Conservation (phyloP, 305 asterid species). For the Fraxinus xanthoxyloides region DNA sequence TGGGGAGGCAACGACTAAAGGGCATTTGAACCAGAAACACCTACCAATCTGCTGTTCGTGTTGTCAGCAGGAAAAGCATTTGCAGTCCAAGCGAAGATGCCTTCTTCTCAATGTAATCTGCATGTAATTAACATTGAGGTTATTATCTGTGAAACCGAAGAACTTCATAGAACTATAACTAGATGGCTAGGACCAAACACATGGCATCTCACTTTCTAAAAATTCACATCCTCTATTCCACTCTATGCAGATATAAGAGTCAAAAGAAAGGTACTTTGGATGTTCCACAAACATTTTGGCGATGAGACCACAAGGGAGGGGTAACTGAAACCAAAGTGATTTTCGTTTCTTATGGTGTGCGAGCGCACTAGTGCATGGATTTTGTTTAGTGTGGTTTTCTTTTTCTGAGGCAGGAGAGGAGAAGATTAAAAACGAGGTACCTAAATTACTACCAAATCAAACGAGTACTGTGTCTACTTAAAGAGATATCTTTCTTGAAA, state of each 20-base stretch:
- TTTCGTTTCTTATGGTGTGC: neutral
- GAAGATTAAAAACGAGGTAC: neutral
- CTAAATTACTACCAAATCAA: neutral
- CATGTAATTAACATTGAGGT: conserved; percentile 11
- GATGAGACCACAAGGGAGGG: neutral
- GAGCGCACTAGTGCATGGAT: neutral
- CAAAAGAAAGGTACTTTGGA: neutral
- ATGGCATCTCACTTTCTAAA: neutral
- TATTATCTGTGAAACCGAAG: neutral
- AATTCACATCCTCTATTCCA: neutral
- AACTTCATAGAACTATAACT: neutral
- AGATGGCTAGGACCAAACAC: neutral
- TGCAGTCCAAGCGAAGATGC: conserved; percentile 73
- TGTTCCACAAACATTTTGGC: neutral
- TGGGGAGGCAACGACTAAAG: neutral
- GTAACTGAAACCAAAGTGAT: neutral
- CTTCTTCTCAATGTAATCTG: conserved; percentile 92
- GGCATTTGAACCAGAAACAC: conserved; percentile 20
- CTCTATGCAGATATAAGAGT: conserved; percentile 4
- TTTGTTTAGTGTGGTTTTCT: neutral
- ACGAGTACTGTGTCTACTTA: neutral
- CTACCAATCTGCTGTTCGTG: conserved; percentile 95
- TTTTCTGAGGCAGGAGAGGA: neutral
- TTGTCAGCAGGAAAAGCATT: conserved; percentile 79
- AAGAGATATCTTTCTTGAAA: neutral